Evolutionary conservation across 768 basidiomycete genomes (phyloP), one percentile per base, ranked within the genome.

Genomic region (Lactarius akahatsu): DNA sequence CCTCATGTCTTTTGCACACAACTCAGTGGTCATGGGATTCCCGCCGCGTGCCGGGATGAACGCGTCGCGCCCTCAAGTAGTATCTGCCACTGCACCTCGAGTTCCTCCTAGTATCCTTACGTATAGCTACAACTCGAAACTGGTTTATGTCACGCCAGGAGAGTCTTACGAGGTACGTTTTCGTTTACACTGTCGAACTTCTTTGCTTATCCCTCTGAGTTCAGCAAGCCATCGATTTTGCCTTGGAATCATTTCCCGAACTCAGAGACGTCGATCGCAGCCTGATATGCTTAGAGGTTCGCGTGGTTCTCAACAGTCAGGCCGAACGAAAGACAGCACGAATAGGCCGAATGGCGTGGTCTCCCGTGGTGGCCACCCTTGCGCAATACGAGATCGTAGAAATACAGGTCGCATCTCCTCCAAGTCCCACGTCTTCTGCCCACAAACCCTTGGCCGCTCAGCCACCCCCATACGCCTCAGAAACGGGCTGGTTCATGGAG

Each of bases 111-210:
- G 67, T 23, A 62, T 76, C 62, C 55, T 77, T 20, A 76, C 76
- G 1, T 77, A 75, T 62, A 69, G 69, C 47, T 72, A 63, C 61
- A 65, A 64, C 45, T 67, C 67, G 0, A 55, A 61, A 23, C 64
- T 76, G 71, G 75, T 74, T 7, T 77, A 76, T 61, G 76, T 77
- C 1, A 70, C 67, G 0, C 70, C 72, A 0, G 72, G 70, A n/a
- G 57, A 66, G 4, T 59, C 68, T 40, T 73, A 73, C 62, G 70
- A 73, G 23, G 75, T 72, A 56, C 5, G 58, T 45, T 38, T n/a
- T 15, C 32, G 1, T 7, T 34, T 23, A 1, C 36, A 1, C 34
- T 23, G 5, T 2, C 2, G 16, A 3, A n/a, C 8, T 7, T 20
- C 30, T 18, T 54, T 50, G 4, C 47, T 45, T 18, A 34, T 26